Base-by-base conservation (phyloP, 176 grass and related monocot species). In the Puya raimondii region DNA sequence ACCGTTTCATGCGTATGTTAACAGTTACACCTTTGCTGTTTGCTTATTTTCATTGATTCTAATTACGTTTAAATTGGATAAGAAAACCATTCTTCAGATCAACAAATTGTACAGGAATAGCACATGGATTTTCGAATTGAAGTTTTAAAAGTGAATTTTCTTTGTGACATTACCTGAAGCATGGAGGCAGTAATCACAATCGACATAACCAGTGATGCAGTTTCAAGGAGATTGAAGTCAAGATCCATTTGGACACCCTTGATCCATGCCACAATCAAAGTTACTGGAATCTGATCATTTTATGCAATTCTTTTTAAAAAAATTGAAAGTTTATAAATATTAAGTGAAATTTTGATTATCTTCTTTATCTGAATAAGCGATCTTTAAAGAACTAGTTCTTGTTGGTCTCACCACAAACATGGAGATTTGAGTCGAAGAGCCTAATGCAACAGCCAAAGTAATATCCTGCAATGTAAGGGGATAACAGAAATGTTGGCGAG, bases 361-460 rank as follows among this genome's bases (percentile, higher is more conserved):
- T 16, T 70, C 11, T 23, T 48, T 49, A 11, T 70, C 5, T 66
- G 29, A 33, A 33, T 33, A 33, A 33, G 3, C 4, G 29, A 33
- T 33, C 29, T 33, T 4, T 33, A 33, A 33, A 23, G n/a, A n/a
- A n/a, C n/a, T n/a, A n/a, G n/a, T n/a, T n/a, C n/a, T 1, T 23
- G 23, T 23, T 69, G 49, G n/a, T 67, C 80, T 81, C 58, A 91
- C 88, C 84, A 91, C 81, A 76, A 91, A 80, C 72, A 87, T 72
- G 16, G 74, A 87, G 27, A 91, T 91, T 77, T 91, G 81, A 72
- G 78, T 82, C 14, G 88, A 81, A 0, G 88, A 91, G 4, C 84
- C 88, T 64, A 91, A 70, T 18, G 75, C 63, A 74, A 87, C 73
- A 47, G 81, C 88, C 4, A 91, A 70, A 64, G 84, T 84, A 72